Percentiles rank a stretch among this genome's conserved stretches.
Conservation (phyloP, 2,329 filamentous ascomycete species). For the Ploettnerulaceae sp. region DNA sequence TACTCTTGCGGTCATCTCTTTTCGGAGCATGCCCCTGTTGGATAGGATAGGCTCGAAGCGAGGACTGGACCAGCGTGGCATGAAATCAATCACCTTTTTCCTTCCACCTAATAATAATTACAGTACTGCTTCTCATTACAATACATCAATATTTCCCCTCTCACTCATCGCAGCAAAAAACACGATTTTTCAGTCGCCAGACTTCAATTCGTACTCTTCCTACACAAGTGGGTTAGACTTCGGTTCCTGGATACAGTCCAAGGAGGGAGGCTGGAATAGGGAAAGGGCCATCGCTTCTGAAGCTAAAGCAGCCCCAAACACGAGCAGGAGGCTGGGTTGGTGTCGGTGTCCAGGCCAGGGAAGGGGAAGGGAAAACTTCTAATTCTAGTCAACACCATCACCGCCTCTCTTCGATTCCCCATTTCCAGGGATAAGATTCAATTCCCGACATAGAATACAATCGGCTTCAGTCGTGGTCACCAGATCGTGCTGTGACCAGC, state of each 20-base stretch:
- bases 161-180: no score
- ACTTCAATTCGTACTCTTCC: no score
- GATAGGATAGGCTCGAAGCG: background rate
- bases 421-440: background rate
- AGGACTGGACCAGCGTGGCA: conserved; percentile 5
- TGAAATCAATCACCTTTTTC: conserved; percentile 9
- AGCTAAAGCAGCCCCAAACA: conserved; percentile 3
- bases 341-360: conserved; percentile 1
- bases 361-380: background rate
- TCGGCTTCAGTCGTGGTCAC: conserved; percentile 1
- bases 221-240: background rate
- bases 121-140: background rate
- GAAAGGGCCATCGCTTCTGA: background rate
- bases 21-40: background rate
- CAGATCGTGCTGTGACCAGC: background rate
- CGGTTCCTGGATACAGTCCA: conserved; percentile 6
- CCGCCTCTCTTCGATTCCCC: background rate
- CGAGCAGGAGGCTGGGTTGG: conserved; percentile 4
- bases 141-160: background rate
- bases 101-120: conserved; percentile 1
- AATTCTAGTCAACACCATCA: background rate
- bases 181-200: no score
- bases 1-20: conserved; percentile 8
- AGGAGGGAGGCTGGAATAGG: conserved; percentile 6
- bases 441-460: no score